Conservation (phyloP, 129 eudicot genomes). For the Lactuca saligna region DNA sequence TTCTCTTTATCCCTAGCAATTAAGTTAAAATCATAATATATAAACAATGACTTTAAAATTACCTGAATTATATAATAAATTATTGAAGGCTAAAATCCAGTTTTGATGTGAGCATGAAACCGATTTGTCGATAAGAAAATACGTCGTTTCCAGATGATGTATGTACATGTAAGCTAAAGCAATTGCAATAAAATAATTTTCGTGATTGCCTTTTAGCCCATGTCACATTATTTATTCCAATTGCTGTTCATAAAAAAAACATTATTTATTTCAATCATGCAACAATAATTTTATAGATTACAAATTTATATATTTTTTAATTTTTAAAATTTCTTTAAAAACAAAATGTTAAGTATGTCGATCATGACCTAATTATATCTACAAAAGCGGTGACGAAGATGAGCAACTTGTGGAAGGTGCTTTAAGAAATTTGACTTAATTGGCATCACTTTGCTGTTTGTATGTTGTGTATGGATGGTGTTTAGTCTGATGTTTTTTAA, state of each 20-base stretch:
- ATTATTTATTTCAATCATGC: constrained; percentile 20
- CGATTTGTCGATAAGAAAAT: no score
- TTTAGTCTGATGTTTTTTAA: neutral
- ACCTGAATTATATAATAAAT: no score
- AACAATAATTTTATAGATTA: constrained; percentile 1
- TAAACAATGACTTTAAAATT: no score
- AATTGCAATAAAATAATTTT: neutral
- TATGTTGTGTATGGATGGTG: neutral
- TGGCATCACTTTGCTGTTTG: neutral
- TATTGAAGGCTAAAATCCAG: no score
- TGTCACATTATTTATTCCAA: constrained; percentile 14
- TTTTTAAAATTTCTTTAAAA: neutral
- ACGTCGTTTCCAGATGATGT: constrained; percentile 1
- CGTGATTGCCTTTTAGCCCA: neutral
- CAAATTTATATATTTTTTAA: neutral
- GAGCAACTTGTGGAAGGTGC: constrained; percentile 11
- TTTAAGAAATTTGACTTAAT: neutral
- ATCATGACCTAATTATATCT: constrained; percentile 15
- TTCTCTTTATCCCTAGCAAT: no score
- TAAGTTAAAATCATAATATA: no score
- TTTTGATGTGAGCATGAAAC: no score
- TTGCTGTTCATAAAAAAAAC: neutral
- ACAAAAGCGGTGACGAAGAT: constrained; percentile 21
- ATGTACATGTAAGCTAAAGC: neutral
- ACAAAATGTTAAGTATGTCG: neutral